These are phyloP conservation scores for Sambucus nigra DNA, from an alignment of 129 eudicot species.

Conservation along the genomic window DNA sequence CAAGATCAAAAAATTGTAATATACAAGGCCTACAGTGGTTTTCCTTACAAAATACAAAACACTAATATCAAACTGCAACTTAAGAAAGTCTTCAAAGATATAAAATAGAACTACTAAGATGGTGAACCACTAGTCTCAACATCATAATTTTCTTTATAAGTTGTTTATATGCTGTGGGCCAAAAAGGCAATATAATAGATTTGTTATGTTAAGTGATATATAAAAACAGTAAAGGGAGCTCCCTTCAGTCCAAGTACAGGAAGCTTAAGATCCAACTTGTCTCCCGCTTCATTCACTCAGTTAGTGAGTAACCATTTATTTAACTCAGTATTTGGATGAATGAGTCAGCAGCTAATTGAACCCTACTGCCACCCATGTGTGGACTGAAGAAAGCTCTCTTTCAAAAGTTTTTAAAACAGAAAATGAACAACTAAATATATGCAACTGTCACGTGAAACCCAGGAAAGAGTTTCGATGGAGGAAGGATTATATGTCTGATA, in stretches of 20 bases:
- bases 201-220: too few species aligned
- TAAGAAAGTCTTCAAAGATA: too few species aligned
- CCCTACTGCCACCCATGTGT: slow-evolving; percentile 48
- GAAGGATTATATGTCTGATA: slow-evolving; percentile 1
- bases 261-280: slow-evolving; percentile 54
- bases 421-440: background rate
- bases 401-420: too few species aligned
- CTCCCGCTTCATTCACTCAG: slow-evolving; percentile 93
- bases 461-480: background rate
- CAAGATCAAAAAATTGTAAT: too few species aligned
- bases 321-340: slow-evolving; percentile 80
- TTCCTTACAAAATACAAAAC: too few species aligned
- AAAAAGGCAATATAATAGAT: too few species aligned
- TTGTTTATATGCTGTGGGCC: too few species aligned
- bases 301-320: slow-evolving; percentile 5
- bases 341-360: slow-evolving; percentile 98
- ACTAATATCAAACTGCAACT: too few species aligned
- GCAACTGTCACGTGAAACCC: background rate
- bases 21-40: too few species aligned
- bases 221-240: slow-evolving; percentile 55
- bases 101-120: too few species aligned
- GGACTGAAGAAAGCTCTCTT: slow-evolving; percentile 99
- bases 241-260: slow-evolving; percentile 94
- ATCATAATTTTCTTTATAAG: too few species aligned
- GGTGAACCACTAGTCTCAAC: too few species aligned